These are phyloP conservation scores for Trichoderma pleuroti DNA, from an alignment of 2,329 filamentous ascomycete genomes.

Conservation along the genomic window DNA sequence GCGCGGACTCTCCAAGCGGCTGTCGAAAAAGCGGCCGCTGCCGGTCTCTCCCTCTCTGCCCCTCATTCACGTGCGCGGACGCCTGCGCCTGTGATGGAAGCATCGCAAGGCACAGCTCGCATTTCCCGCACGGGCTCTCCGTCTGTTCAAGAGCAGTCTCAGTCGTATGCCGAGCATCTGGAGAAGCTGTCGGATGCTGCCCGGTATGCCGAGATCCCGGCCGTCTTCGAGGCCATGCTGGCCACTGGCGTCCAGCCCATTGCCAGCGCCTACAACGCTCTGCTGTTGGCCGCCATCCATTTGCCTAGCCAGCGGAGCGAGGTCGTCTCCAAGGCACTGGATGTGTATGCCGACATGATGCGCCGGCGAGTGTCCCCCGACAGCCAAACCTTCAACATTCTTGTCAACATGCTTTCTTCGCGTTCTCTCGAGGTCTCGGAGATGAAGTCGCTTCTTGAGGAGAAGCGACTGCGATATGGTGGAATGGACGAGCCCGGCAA, in stretches of 20 bases:
- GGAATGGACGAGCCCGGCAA: constrained; percentile 78
- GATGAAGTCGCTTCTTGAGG: constrained; percentile 70
- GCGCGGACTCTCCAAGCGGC: constrained; percentile 46
- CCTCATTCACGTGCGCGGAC: constrained; percentile 40
- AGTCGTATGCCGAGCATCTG: constrained; percentile 74
- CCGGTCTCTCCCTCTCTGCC: constrained; percentile 38
- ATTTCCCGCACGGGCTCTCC: constrained; percentile 50
- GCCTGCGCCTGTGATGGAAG: constrained; percentile 33
- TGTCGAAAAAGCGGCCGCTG: constrained; percentile 39
- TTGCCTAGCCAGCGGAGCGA: constrained; percentile 76
- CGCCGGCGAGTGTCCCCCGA: constrained; percentile 78
- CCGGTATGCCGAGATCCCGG: constrained; percentile 83
- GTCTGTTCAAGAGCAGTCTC: constrained; percentile 59
- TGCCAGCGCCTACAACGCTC: constrained; percentile 84
- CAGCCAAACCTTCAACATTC: constrained; percentile 79
- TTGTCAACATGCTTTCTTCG: constrained; percentile 77
- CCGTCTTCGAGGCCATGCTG: constrained; percentile 87
- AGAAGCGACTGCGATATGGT: constrained; percentile 79
- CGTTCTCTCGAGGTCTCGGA: constrained; percentile 75
- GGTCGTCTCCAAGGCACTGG: constrained; percentile 84
- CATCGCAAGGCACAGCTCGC: constrained; percentile 43
- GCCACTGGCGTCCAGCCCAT: constrained; percentile 77
- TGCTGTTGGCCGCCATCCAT: constrained; percentile 79
- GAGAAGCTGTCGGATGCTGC: constrained; percentile 66
- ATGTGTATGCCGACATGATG: constrained; percentile 96